phyloP scores from a whole-genome alignment of 371 early-diverging fungal species.

The Rhizomucor pusillus region DNA sequence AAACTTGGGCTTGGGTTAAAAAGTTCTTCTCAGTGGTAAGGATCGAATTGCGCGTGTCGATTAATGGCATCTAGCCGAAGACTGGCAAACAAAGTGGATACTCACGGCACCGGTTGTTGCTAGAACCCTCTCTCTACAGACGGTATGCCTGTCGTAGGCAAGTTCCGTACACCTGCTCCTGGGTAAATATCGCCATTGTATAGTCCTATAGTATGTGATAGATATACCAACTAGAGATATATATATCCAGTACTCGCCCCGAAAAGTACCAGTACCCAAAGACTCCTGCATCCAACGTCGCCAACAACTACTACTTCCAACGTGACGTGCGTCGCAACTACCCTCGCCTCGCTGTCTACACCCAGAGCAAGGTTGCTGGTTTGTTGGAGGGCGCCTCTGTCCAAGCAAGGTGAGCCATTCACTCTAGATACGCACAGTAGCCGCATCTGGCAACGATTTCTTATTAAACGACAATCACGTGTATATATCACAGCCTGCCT shows the following conservation, averaged over 20 bases:
- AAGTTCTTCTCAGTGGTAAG: slow-evolving; percentile 48
- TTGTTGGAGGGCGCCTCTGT: slow-evolving; percentile 51
- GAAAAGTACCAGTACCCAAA: slow-evolving; percentile 55
- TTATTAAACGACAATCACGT: too few relatives aligned
- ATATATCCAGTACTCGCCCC: slow-evolving; percentile 45
- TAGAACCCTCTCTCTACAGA: slow-evolving; percentile 62
- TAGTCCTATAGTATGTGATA: background rate
- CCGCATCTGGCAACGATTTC: too few relatives aligned
- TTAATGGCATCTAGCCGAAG: background rate
- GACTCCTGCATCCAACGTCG: slow-evolving; percentile 59
- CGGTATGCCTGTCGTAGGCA: slow-evolving; percentile 61
- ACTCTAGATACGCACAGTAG: too few relatives aligned
- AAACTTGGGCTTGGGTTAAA: slow-evolving; percentile 52
- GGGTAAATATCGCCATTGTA: slow-evolving; percentile 33
- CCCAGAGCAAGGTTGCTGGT: slow-evolving; percentile 73
- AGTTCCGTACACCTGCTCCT: slow-evolving; percentile 59
- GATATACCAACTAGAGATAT: background rate
- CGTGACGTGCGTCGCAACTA: slow-evolving; percentile 90
- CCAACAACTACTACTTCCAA: slow-evolving; percentile 86
- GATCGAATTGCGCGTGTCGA: background rate
- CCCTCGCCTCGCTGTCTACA: slow-evolving; percentile 84
- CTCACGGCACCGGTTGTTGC: background rate
- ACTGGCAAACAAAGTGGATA: background rate
- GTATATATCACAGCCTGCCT: too few relatives aligned
- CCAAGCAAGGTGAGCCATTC: slow-evolving; percentile 45